Conservation (phyloP, 2,329 filamentous ascomycete genomes). For the Pestalotiopsis sp. region DNA sequence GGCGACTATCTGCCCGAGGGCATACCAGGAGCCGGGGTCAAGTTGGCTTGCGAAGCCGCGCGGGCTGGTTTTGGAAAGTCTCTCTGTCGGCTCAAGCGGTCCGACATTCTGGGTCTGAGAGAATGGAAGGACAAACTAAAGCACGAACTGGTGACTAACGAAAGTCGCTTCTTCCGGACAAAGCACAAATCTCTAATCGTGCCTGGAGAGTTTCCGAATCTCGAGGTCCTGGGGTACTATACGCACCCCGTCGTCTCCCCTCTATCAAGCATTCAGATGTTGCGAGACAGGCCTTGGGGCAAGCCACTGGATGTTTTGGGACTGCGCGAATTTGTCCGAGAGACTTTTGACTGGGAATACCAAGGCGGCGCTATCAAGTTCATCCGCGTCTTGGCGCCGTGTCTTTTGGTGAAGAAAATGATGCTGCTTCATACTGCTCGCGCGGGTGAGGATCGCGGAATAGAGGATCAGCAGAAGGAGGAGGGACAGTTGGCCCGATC, state of each 20-base stretch:
- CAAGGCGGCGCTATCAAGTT: conserved; percentile 82
- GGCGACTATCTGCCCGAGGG: conserved; percentile 93
- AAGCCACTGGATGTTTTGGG: conserved; percentile 65
- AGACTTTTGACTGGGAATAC: conserved; percentile 86
- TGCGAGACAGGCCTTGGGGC: conserved; percentile 64
- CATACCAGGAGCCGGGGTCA: conserved; percentile 84
- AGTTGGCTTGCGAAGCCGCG: conserved; percentile 87
- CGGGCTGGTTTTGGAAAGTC: conserved; percentile 82
- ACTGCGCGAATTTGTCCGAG: conserved; percentile 73
- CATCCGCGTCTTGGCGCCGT: conserved; percentile 77
- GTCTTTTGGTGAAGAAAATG: conserved; percentile 68
- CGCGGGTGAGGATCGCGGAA: conserved; percentile 28
- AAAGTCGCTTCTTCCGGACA: conserved; percentile 77
- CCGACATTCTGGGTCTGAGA: conserved; percentile 61
- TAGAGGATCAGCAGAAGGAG: conserved; percentile 41
- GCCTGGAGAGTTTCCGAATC: conserved; percentile 79
- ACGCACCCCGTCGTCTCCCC: conserved; percentile 83
- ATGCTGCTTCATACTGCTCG: conserved; percentile 40
- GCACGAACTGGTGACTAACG: conserved; percentile 81
- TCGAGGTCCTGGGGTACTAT: conserved; percentile 82
- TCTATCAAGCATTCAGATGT: conserved; percentile 53
- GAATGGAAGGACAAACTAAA: conserved; percentile 74
- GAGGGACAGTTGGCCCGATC: conserved; percentile 62
- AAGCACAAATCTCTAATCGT: conserved; percentile 76
- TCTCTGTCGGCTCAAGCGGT: conserved; percentile 66